Evolutionary conservation across 2,329 filamentous ascomycete genomes (phyloP).

Genomic region (Exophiala spinifera): DNA sequence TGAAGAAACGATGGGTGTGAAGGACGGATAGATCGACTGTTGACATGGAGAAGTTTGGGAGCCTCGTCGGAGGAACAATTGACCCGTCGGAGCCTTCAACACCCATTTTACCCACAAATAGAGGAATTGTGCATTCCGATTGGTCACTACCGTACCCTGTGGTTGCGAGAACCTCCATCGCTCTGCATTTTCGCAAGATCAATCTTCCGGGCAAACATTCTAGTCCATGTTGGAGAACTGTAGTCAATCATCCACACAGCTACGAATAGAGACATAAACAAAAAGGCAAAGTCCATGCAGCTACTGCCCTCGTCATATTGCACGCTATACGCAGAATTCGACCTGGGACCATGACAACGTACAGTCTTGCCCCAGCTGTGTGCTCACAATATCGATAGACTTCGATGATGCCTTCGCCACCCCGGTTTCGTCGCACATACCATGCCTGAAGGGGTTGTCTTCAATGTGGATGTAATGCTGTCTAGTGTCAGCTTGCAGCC

Average conservation of each 20-base stretch:
- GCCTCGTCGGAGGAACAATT: background rate
- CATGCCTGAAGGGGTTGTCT: constrained; percentile 13
- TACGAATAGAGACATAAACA: background rate
- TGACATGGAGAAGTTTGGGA: too few relatives aligned
- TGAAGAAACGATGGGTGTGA: too few relatives aligned
- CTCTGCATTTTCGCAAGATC: too few relatives aligned
- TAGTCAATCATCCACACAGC: too few relatives aligned
- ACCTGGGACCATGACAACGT: background rate
- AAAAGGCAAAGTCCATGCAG: too few relatives aligned
- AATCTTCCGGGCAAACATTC: too few relatives aligned
- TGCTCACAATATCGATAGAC: background rate
- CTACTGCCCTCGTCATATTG: too few relatives aligned
- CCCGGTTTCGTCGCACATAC: constrained; percentile 18
- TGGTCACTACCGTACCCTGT: background rate
- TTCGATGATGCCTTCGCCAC: too few relatives aligned
- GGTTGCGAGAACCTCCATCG: too few relatives aligned
- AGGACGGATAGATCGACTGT: too few relatives aligned
- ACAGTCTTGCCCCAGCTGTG: background rate
- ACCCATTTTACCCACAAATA: background rate
- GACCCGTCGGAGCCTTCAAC: background rate
- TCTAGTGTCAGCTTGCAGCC: constrained; percentile 1
- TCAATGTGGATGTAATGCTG: constrained; percentile 23
- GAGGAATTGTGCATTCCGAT: background rate
- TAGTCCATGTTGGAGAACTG: too few relatives aligned
- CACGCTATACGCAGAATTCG: too few relatives aligned